Conservation (phyloP, 768 basidiomycete species). For the Cubamyces sp. region DNA sequence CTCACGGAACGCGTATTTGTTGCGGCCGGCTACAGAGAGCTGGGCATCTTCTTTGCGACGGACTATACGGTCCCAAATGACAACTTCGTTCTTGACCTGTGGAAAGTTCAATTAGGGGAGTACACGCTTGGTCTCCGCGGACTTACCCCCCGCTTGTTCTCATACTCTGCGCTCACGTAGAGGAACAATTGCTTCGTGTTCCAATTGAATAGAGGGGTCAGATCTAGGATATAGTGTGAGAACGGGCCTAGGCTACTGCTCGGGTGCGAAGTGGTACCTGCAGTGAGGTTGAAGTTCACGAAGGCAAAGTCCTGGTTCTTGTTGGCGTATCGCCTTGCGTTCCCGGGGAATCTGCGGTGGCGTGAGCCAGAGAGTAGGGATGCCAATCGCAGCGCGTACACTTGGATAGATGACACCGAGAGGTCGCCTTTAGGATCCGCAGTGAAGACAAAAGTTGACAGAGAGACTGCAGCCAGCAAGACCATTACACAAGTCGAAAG, state of each 20-base stretch:
- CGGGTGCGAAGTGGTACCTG: conserved; percentile 50
- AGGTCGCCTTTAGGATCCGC: conserved; percentile 61
- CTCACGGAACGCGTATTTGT: conserved; percentile 87
- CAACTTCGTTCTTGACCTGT: conserved; percentile 74
- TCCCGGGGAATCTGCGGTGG: conserved; percentile 30
- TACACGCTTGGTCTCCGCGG: neutral
- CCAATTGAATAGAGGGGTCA: conserved; percentile 87
- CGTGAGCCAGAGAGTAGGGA: conserved; percentile 1
- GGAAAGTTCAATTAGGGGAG: conserved; percentile 4
- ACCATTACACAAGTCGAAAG: conserved; percentile 78
- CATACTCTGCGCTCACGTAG: conserved; percentile 85
- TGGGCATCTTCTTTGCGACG: conserved; percentile 76
- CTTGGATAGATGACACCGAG: conserved; percentile 68
- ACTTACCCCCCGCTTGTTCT: conserved; percentile 71
- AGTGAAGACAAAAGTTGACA: conserved; percentile 71
- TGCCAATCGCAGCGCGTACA: conserved; percentile 57
- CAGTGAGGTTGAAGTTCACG: conserved; percentile 78
- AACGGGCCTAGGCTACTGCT: neutral
- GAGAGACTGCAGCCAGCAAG: conserved; percentile 68
- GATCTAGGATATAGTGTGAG: conserved; percentile 50
- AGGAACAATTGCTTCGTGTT: conserved; percentile 96
- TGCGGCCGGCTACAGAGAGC: conserved; percentile 66
- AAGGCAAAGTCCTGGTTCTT: conserved; percentile 78
- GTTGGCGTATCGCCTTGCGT: conserved; percentile 51
- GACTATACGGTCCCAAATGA: conserved; percentile 92